These are phyloP conservation scores for Cokeromyces recurvatus DNA, from an alignment of 371 early-diverging fungal genomes.

Conservation along the genomic window DNA sequence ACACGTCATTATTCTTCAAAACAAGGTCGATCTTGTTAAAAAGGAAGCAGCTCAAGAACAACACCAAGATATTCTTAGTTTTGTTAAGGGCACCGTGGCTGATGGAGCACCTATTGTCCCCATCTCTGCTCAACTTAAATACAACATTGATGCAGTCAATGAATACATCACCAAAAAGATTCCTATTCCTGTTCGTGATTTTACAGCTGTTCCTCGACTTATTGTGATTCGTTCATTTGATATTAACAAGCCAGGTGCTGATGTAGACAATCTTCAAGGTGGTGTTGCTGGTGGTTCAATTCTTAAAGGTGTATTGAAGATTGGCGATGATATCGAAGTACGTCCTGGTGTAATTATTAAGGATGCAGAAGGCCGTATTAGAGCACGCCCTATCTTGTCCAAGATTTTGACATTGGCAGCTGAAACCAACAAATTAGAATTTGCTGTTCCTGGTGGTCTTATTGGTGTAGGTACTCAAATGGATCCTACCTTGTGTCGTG, in stretches of 20 bases:
- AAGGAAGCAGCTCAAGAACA: slow-evolving; percentile 95
- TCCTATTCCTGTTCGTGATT: slow-evolving; percentile 96
- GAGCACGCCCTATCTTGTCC: slow-evolving; percentile 92
- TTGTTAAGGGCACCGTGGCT: slow-evolving; percentile 96
- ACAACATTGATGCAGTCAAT: slow-evolving; percentile 99
- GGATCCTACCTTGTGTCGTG: slow-evolving; percentile 99
- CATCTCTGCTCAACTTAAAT: slow-evolving; percentile 98
- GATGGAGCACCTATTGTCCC: slow-evolving; percentile 98
- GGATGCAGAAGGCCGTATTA: slow-evolving; percentile 86
- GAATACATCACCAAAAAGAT: slow-evolving; percentile 99
- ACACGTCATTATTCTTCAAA: slow-evolving; percentile 99
- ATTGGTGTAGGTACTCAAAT: slow-evolving; percentile 99
- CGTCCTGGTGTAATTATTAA: slow-evolving; percentile 98
- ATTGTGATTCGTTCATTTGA: slow-evolving; percentile 99
- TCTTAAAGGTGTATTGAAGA: slow-evolving; percentile 91
- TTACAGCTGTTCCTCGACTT: slow-evolving; percentile 87
- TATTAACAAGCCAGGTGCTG: slow-evolving; percentile 99
- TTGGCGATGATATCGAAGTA: slow-evolving; percentile 98
- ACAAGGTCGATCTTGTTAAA: slow-evolving; percentile 99
- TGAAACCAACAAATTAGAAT: slow-evolving; percentile 91
- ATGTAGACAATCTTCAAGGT: slow-evolving; percentile 94
- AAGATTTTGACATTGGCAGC: slow-evolving; percentile 92
- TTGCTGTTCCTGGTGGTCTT: slow-evolving; percentile 99
- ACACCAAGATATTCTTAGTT: slow-evolving; percentile 91
- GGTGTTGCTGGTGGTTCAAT: slow-evolving; percentile 99